Percentiles rank a stretch among this genome's conserved stretches.
These are phyloP conservation scores for Talaromyces wortmannii DNA, from an alignment of 495 filamentous ascomycete species.

Conservation along the genomic window DNA sequence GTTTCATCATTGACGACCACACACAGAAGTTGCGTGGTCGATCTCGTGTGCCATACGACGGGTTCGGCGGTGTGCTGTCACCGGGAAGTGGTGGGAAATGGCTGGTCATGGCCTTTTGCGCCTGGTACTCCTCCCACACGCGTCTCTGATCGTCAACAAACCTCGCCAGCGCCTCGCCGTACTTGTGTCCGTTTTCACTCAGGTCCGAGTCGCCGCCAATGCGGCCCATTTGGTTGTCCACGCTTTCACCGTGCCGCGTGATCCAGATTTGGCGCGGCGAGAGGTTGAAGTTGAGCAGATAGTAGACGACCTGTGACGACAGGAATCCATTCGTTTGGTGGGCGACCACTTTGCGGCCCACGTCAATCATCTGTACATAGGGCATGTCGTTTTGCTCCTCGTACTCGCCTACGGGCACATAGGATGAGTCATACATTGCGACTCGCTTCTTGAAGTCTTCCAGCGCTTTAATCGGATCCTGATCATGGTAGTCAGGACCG, in stretches of 20 bases:
- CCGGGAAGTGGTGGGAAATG: slow-evolving; percentile 80
- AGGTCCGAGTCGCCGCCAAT: slow-evolving; percentile 83
- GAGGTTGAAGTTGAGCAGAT: slow-evolving; percentile 92
- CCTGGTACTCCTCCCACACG: slow-evolving; percentile 72
- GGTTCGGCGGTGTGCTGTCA: slow-evolving; percentile 91
- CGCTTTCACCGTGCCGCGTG: slow-evolving; percentile 82
- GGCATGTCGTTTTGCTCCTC: slow-evolving; percentile 86
- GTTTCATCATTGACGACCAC: slow-evolving; percentile 94
- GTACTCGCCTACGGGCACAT: slow-evolving; percentile 83
- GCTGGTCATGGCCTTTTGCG: slow-evolving; percentile 58
- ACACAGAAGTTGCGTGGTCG: slow-evolving; percentile 87
- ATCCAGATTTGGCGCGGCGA: slow-evolving; percentile 97
- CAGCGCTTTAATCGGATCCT: slow-evolving; percentile 76
- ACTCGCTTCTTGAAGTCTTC: slow-evolving; percentile 91
- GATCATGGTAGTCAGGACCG: slow-evolving; percentile 90
- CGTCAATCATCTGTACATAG: slow-evolving; percentile 96
- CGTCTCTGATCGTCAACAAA: slow-evolving; percentile 72
- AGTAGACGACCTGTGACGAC: slow-evolving; percentile 82
- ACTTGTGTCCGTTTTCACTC: slow-evolving; percentile 64
- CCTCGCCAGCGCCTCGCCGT: slow-evolving; percentile 62
- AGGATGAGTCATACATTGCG: slow-evolving; percentile 87
- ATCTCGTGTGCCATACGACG: slow-evolving; percentile 54
- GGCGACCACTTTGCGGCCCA: slow-evolving; percentile 86
- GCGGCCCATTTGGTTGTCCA: slow-evolving; percentile 71
- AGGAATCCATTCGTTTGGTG: slow-evolving; percentile 89